A percentile compares a stretch with the other conserved stretches of the same genome.
Conservation (phyloP, 441 rosid species). For the Mallotus japonicus region DNA sequence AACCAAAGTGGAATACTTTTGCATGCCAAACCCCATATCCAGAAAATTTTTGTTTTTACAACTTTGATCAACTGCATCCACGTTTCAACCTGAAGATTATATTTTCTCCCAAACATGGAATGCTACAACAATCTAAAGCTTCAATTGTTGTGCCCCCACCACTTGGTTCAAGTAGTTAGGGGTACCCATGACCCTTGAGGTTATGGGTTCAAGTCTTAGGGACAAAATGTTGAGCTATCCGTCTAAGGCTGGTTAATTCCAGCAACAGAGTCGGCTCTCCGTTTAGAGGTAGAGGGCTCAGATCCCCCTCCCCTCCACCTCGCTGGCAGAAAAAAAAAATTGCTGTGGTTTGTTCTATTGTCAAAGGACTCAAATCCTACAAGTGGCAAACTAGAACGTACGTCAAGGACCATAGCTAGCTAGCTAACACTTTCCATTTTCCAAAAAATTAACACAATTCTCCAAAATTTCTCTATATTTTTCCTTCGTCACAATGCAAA, state of each 20-base stretch:
- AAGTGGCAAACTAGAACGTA: background rate
- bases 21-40: background rate
- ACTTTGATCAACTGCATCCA: background rate
- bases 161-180: too few species aligned
- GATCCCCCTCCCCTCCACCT: too few species aligned
- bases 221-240: too few species aligned
- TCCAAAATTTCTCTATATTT: background rate
- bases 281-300: too few species aligned
- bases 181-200: too few species aligned
- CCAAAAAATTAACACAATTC: background rate
- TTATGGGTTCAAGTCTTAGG: too few species aligned
- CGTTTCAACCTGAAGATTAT: background rate
- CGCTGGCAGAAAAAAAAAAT: too few species aligned
- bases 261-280: too few species aligned
- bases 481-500: constrained; percentile 19
- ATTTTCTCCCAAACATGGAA: background rate
- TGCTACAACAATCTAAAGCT: background rate
- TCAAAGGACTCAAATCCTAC: background rate
- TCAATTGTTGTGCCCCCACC: background rate
- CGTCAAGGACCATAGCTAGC: background rate
- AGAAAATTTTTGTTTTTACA: background rate
- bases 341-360: background rate
- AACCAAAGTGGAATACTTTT: background rate
- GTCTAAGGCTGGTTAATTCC: too few species aligned
- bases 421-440: background rate